Evolutionary conservation across 345 rosid genomes (phyloP).

Genomic region (Erysimum cheiranthoides): DNA sequence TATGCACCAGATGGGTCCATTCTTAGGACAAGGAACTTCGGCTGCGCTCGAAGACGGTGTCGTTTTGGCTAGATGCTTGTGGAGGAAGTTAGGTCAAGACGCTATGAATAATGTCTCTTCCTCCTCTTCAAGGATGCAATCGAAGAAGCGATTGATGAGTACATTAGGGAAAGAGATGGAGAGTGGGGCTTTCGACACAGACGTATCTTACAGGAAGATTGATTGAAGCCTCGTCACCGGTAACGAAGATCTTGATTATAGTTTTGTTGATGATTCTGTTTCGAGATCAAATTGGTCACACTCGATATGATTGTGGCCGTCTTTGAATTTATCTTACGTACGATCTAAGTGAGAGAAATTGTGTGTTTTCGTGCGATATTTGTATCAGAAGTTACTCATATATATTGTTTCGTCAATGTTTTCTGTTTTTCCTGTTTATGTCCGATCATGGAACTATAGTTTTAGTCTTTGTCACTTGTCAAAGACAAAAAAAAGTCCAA

Average conservation of each 20-base stretch:
- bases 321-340: slow-evolving; percentile 15
- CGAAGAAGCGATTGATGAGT: slow-evolving; percentile 49
- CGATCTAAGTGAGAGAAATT: background rate
- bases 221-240: slow-evolving; percentile 33
- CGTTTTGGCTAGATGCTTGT: slow-evolving; percentile 58
- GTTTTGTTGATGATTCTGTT: slow-evolving; percentile 43
- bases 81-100: slow-evolving; percentile 40
- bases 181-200: slow-evolving; percentile 53
- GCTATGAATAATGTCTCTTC: background rate
- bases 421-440: background rate
- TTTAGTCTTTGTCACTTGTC: background rate
- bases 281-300: slow-evolving; percentile 42
- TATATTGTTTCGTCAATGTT: background rate
- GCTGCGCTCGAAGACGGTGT: slow-evolving; percentile 58
- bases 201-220: slow-evolving; percentile 52
- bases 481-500: background rate
- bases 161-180: slow-evolving; percentile 52
- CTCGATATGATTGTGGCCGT: slow-evolving; percentile 53
- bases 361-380: background rate
- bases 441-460: background rate
- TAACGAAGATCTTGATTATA: slow-evolving; percentile 32
- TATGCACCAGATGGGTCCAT: slow-evolving; percentile 64
- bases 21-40: slow-evolving; percentile 58
- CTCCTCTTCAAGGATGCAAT: background rate
- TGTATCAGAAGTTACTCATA: background rate